A percentile compares a stretch with the other conserved stretches of the same genome.
Conservation (phyloP, 176 grass and related monocot genomes). For the Tuctoria greenei region DNA sequence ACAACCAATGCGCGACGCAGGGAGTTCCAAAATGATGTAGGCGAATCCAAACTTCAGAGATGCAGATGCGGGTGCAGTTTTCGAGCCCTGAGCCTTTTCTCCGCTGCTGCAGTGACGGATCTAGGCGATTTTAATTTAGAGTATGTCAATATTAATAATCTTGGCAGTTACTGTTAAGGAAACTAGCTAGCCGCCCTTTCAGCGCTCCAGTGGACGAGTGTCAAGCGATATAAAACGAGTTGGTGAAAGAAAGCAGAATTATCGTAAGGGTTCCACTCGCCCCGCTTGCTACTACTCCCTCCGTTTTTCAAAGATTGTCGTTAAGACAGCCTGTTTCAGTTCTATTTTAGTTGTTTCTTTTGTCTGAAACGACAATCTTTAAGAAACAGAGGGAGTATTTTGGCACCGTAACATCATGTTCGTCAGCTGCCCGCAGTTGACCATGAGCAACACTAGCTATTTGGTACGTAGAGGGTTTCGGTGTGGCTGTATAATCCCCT, state of each 20-base stretch:
- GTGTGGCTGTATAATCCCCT: background rate
- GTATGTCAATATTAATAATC: too few relatives aligned
- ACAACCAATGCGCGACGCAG: too few relatives aligned
- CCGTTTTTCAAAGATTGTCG: too few relatives aligned
- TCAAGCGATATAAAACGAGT: background rate
- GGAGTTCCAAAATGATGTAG: too few relatives aligned
- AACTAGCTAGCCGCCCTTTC: slow-evolving; percentile 25
- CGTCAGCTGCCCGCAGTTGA: background rate
- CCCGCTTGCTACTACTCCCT: slow-evolving; percentile 45
- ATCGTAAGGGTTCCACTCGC: background rate
- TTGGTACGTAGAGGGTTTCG: background rate
- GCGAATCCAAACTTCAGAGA: background rate
- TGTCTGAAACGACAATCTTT: too few relatives aligned
- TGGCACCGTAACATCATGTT: background rate
- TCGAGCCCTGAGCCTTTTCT: background rate
- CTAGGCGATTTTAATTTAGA: too few relatives aligned
- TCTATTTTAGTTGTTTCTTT: too few relatives aligned
- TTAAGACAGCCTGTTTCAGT: too few relatives aligned
- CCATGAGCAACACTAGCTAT: background rate
- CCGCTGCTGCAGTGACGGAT: background rate
- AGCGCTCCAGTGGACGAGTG: slow-evolving; percentile 26
- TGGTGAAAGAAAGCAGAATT: slow-evolving; percentile 15
- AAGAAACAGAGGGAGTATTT: too few relatives aligned
- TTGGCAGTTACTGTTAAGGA: too few relatives aligned
- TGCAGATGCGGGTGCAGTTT: background rate